Evolutionary conservation across 1,284 basidiomycete species (phyloP).

Genomic region (Leccinum griseonigrum): DNA sequence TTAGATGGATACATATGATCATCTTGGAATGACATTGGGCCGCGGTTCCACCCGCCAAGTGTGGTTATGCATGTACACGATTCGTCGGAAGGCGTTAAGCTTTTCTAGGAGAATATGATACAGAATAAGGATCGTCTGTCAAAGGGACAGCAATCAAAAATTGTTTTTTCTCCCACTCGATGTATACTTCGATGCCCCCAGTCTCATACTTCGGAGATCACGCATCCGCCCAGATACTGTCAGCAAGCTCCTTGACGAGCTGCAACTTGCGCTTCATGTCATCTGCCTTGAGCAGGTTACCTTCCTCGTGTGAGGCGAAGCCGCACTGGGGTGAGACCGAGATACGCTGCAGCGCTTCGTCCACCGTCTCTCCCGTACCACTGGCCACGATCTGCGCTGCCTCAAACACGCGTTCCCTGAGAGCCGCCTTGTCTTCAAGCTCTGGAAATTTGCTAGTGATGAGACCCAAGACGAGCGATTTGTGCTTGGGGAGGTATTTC

Average conservation of each 20-base stretch:
- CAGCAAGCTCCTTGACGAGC: slow-evolving; percentile 26
- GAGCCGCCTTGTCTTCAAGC: slow-evolving; percentile 59
- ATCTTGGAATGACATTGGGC: not conserved
- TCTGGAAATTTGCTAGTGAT: slow-evolving; percentile 69
- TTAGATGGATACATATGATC: not conserved
- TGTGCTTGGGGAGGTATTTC: slow-evolving; percentile 62
- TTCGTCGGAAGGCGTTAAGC: not conserved
- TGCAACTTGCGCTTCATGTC: slow-evolving; percentile 27
- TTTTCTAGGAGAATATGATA: not conserved
- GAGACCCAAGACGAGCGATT: slow-evolving; percentile 70
- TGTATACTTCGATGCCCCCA: not conserved
- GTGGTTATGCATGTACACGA: not conserved
- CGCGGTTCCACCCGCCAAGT: not conserved
- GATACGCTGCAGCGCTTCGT: slow-evolving; percentile 59
- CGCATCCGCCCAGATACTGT: slow-evolving; percentile 25
- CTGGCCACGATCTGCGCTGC: slow-evolving; percentile 60
- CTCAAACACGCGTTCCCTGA: slow-evolving; percentile 59
- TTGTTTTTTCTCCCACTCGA: not conserved
- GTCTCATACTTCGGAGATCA: slow-evolving; percentile 4
- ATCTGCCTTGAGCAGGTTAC: slow-evolving; percentile 38
- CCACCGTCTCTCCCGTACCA: slow-evolving; percentile 51
- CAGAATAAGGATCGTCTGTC: not conserved
- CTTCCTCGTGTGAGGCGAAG: slow-evolving; percentile 68
- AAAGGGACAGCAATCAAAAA: not conserved
- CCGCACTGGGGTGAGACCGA: slow-evolving; percentile 76